Evolutionary conservation across 2,329 filamentous ascomycete genomes (phyloP).

Genomic region (Venturiaceae sp.): DNA sequence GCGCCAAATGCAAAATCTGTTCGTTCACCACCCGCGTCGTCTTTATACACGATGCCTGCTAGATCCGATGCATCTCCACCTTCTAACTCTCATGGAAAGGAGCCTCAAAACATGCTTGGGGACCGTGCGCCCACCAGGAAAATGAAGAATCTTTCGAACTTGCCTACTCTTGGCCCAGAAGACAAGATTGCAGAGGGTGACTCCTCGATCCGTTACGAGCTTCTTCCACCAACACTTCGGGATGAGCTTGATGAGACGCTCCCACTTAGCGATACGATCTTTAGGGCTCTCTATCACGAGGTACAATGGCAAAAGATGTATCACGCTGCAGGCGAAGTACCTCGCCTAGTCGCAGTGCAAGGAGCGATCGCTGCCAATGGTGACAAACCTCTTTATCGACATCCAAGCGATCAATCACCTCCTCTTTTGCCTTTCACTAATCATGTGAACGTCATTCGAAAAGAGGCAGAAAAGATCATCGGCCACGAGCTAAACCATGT

Average conservation of each 20-base stretch:
- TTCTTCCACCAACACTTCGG: slow-evolving; percentile 43
- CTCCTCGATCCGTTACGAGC: slow-evolving; percentile 60
- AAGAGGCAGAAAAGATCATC: slow-evolving; percentile 58
- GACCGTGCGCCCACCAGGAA: too few relatives aligned
- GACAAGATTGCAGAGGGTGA: slow-evolving; percentile 69
- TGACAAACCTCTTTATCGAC: slow-evolving; percentile 81
- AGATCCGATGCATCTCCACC: too few relatives aligned
- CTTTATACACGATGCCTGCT: too few relatives aligned
- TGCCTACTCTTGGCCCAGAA: slow-evolving; percentile 33
- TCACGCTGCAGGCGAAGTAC: slow-evolving; percentile 84
- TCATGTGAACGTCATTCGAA: slow-evolving; percentile 58
- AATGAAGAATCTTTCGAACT: slow-evolving; percentile 26
- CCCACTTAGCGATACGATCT: slow-evolving; percentile 48
- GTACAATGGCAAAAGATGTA: slow-evolving; percentile 87
- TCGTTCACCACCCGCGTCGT: too few relatives aligned
- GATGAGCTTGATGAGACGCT: slow-evolving; percentile 20
- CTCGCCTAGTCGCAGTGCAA: slow-evolving; percentile 83
- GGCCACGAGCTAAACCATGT: slow-evolving; percentile 84
- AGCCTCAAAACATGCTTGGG: too few relatives aligned
- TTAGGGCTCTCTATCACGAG: slow-evolving; percentile 61
- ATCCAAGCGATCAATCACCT: slow-evolving; percentile 82
- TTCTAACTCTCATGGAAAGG: too few relatives aligned
- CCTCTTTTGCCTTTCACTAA: slow-evolving; percentile 67
- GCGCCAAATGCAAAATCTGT: too few relatives aligned
- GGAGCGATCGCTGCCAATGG: slow-evolving; percentile 60